Conservation (phyloP, 495 filamentous ascomycete species). For the Parathielavia appendiculata region DNA sequence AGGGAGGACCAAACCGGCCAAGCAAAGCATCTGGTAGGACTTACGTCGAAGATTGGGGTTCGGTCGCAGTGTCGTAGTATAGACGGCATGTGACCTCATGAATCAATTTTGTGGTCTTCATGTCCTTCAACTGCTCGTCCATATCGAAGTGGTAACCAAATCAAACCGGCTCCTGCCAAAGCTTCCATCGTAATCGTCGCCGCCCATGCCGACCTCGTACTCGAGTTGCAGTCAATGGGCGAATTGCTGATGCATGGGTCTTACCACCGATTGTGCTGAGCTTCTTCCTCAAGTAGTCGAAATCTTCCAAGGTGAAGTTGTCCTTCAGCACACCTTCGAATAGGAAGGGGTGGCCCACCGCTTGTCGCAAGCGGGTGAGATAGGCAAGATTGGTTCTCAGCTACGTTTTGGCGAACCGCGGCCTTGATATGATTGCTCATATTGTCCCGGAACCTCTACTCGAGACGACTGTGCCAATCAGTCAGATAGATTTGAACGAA, state of each 20-base stretch:
- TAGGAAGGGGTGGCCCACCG: background rate
- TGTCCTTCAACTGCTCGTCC: background rate
- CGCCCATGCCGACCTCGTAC: background rate
- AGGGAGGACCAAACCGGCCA: too few species aligned
- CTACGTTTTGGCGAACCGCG: background rate
- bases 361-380: slow-evolving; percentile 4
- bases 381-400: background rate
- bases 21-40: background rate
- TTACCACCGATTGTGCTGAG: background rate
- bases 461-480: background rate
- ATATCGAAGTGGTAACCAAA: background rate
- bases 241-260: background rate
- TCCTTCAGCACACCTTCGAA: background rate
- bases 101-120: background rate
- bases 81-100: background rate
- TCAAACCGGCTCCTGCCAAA: slow-evolving; percentile 4
- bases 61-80: background rate
- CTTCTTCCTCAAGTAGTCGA: background rate
- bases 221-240: slow-evolving; percentile 5
- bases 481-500: background rate
- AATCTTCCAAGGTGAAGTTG: slow-evolving; percentile 7
- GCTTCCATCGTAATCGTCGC: background rate
- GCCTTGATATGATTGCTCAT: background rate
- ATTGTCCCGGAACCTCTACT: slow-evolving; percentile 3
- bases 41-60: background rate